phyloP scores from a whole-genome alignment of 441 rosid species.

The Brassica hybrid region DNA sequence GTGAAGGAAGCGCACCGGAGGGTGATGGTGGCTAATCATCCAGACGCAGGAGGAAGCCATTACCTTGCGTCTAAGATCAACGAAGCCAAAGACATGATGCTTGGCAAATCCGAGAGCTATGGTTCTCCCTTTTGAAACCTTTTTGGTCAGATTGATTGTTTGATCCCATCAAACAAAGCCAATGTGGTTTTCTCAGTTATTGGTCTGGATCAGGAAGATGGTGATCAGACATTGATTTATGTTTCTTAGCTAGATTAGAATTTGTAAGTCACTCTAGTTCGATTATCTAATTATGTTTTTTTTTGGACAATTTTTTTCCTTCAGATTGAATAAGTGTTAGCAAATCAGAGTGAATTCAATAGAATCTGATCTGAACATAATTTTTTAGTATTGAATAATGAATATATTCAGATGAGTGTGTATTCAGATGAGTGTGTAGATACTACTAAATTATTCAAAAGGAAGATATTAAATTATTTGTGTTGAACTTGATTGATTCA shows the following conservation, averaged over 20 bases:
- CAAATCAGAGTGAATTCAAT: neutral
- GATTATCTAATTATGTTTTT: neutral
- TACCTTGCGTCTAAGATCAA: slow-evolving; percentile 57
- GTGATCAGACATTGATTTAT: neutral
- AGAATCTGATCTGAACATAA: neutral
- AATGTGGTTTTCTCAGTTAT: neutral
- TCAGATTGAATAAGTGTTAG: neutral
- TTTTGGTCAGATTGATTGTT: no score
- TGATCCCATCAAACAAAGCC: no score
- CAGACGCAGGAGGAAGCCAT: slow-evolving; percentile 60
- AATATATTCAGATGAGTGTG: no score
- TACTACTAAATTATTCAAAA: no score
- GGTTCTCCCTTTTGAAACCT: slow-evolving; percentile 48
- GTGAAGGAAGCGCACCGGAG: slow-evolving; percentile 71
- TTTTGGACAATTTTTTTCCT: neutral
- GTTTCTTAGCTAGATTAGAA: neutral
- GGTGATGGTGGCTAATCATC: slow-evolving; percentile 67
- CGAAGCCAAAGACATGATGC: slow-evolving; percentile 57
- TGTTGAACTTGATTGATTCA: neutral
- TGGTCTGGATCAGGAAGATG: slow-evolving; percentile 10
- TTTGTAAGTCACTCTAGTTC: neutral
- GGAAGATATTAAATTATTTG: neutral
- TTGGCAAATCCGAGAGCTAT: slow-evolving; percentile 46
- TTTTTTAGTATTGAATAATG: no score
- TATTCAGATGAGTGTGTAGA: no score